Evolutionary conservation across 2,329 filamentous ascomycete species (phyloP).

Genomic region (Colletotrichum orchidophilum): DNA sequence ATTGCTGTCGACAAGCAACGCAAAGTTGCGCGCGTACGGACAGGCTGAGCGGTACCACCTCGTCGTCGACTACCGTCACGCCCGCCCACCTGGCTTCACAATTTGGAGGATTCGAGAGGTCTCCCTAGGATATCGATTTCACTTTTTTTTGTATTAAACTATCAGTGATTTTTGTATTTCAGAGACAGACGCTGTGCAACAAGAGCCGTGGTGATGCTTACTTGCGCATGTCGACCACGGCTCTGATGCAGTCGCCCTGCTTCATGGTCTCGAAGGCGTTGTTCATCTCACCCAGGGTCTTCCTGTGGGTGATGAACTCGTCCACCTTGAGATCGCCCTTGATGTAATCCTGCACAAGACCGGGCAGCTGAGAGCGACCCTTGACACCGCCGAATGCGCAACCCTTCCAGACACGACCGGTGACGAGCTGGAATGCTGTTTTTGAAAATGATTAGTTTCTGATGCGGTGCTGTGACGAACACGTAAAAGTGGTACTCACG

Average conservation of each 20-base stretch:
- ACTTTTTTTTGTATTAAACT: slow-evolving; percentile 33
- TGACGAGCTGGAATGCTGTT: slow-evolving; percentile 96
- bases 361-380: slow-evolving; percentile 90
- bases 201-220: slow-evolving; percentile 28
- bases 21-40: not conserved
- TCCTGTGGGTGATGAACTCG: slow-evolving; percentile 98
- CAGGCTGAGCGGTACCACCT: not conserved
- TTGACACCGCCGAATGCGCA: slow-evolving; percentile 99
- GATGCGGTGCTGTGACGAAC: not conserved
- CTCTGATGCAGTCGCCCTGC: slow-evolving; percentile 94
- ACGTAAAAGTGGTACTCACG: slow-evolving; percentile 67
- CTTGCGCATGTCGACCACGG: slow-evolving; percentile 77
- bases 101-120: slow-evolving; percentile 20
- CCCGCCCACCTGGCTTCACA: slow-evolving; percentile 28
- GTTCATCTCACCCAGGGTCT: slow-evolving; percentile 86
- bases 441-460: not conserved
- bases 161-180: slow-evolving; percentile 29
- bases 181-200: slow-evolving; percentile 16
- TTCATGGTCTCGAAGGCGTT: slow-evolving; percentile 93
- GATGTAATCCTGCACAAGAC: slow-evolving; percentile 89
- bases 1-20: not conserved
- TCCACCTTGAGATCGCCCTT: slow-evolving; percentile 93
- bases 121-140: slow-evolving; percentile 19
- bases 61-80: not conserved
- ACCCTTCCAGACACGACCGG: slow-evolving; percentile 96